Evolutionary conservation across 139 green algal genomes (phyloP).

Genomic region (Chlorella sp.): DNA sequence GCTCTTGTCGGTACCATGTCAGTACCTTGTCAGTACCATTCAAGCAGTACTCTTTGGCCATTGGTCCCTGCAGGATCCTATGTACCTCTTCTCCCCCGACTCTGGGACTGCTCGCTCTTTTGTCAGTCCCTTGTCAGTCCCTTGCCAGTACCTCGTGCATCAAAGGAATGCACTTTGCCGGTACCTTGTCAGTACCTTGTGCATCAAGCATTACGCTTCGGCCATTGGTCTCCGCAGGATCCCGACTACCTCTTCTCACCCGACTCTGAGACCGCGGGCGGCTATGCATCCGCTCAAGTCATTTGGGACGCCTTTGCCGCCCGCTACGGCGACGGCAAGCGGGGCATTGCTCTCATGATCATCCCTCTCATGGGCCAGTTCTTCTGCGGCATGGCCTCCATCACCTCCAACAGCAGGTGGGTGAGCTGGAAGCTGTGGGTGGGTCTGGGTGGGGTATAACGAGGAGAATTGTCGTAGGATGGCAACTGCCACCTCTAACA

Average conservation of each 20-base stretch:
- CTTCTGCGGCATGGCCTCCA: slow-evolving; percentile 21
- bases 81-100: no score
- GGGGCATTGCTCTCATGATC: slow-evolving; percentile 9
- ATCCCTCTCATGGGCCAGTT: slow-evolving; percentile 36
- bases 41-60: no score
- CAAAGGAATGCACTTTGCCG: no score
- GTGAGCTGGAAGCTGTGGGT: background rate
- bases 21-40: no score
- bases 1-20: no score
- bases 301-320: slow-evolving; percentile 50
- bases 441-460: no score
- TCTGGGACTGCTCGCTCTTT: no score
- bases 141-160: background rate
- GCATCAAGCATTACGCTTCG: no score
- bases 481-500: slow-evolving; percentile 23
- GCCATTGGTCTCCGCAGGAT: no score
- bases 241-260: slow-evolving; percentile 24
- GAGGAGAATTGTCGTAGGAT: background rate
- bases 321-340: slow-evolving; percentile 6
- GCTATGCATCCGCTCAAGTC: slow-evolving; percentile 31
- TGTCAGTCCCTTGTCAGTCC: no score
- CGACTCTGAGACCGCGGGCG: background rate
- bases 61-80: no score
- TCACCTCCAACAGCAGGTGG: slow-evolving; percentile 33
- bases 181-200: background rate